These are phyloP conservation scores for Emmonsiellopsis sp. DNA, from an alignment of 2,329 filamentous ascomycete species.

Conservation along the genomic window DNA sequence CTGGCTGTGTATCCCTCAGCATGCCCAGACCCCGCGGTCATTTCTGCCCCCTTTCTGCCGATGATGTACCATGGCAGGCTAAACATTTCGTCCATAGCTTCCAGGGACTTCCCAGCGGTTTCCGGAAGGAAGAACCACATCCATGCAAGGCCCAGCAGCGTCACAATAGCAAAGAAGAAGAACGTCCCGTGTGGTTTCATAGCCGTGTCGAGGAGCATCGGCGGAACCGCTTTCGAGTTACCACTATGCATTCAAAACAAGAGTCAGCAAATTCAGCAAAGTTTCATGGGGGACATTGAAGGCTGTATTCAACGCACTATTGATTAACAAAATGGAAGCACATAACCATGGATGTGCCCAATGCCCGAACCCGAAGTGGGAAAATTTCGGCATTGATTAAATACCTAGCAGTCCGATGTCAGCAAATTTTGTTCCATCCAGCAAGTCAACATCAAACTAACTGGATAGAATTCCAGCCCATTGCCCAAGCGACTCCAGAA, in stretches of 20 bases:
- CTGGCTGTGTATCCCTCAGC: background rate
- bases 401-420: slow-evolving; percentile 20
- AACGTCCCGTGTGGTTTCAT: slow-evolving; percentile 57
- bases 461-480: slow-evolving; percentile 39
- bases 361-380: slow-evolving; percentile 33
- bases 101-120: slow-evolving; percentile 48
- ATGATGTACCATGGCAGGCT: slow-evolving; percentile 13
- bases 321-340: slow-evolving; percentile 34
- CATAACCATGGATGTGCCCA: slow-evolving; percentile 36
- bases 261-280: background rate
- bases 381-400: slow-evolving; percentile 40
- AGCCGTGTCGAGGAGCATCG: slow-evolving; percentile 39
- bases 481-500: slow-evolving; percentile 37
- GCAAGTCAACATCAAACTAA: too few species aligned
- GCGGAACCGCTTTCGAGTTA: slow-evolving; percentile 21
- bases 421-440: too few species aligned
- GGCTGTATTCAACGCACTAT: slow-evolving; percentile 12
- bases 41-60: slow-evolving; percentile 10
- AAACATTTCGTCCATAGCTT: slow-evolving; percentile 15
- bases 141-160: slow-evolving; percentile 56
- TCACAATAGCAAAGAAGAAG: slow-evolving; percentile 64
- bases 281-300: background rate
- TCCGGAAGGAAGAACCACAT: slow-evolving; percentile 64
- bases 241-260: slow-evolving; percentile 4
- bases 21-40: slow-evolving; percentile 7